Evolutionary conservation across 768 basidiomycete species (phyloP).

Genomic region (Leccinum aurantiacum): DNA sequence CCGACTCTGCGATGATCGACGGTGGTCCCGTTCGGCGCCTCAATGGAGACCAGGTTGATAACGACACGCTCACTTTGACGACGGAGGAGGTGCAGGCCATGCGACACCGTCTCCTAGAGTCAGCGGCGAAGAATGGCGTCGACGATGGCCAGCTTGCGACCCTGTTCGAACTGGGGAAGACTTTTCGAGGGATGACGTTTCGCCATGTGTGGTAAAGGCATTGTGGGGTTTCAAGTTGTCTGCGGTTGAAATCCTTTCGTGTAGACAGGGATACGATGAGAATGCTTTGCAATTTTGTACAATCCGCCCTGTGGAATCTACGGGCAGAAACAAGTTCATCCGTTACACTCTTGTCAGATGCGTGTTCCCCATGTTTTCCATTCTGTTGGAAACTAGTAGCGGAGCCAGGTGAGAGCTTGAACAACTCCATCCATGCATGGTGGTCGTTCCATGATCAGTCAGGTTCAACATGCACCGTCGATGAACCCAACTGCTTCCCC

Average conservation of each 20-base stretch:
- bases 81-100: constrained; percentile 17
- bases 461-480: no score
- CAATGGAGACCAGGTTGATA: background rate
- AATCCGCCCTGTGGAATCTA: background rate
- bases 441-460: no score
- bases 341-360: no score
- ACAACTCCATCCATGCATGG: no score
- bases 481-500: background rate
- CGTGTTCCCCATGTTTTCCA: no score
- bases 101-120: constrained; percentile 17
- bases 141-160: constrained; percentile 13
- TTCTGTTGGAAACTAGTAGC: no score
- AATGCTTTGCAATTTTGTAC: background rate
- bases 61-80: constrained; percentile 18
- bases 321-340: no score
- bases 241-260: background rate
- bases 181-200: constrained; percentile 23
- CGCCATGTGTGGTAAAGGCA: constrained; percentile 26
- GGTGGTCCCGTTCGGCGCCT: background rate
- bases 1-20: background rate
- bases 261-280: background rate
- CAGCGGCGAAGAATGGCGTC: constrained; percentile 1
- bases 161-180: constrained; percentile 24
- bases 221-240: background rate
- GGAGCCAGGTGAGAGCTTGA: no score